Evolutionary conservation across 1,284 basidiomycete genomes (phyloP).

Genomic region (Lentinula novae-zelandiae): DNA sequence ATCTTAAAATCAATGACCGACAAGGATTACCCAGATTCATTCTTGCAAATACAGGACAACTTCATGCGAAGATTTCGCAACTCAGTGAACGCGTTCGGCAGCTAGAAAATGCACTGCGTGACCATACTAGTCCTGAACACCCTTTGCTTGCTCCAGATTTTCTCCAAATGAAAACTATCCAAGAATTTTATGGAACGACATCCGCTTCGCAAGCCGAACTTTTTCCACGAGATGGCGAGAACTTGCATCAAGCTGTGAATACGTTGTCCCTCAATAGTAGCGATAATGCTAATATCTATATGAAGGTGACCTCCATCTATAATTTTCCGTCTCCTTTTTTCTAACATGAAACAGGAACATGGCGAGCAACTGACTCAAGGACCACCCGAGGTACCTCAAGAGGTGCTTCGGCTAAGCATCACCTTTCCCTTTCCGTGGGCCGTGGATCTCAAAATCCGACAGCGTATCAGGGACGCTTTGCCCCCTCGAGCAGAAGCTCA

Average conservation of each 20-base stretch:
- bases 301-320: background rate
- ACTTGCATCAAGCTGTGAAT: conserved; percentile 16
- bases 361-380: conserved; percentile 7
- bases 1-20: background rate
- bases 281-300: background rate
- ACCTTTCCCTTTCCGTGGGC: conserved; percentile 64
- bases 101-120: conserved; percentile 53
- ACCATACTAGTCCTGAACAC: conserved; percentile 38
- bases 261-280: conserved; percentile 4
- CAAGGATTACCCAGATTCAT: conserved; percentile 40
- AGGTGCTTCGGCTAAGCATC: conserved; percentile 55
- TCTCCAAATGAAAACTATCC: conserved; percentile 47
- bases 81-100: conserved; percentile 57
- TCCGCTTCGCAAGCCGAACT: conserved; percentile 15
- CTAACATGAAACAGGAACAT: background rate
- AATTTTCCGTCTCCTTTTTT: background rate
- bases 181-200: conserved; percentile 36
- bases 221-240: conserved; percentile 20
- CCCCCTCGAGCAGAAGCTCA: conserved; percentile 53
- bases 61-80: conserved; percentile 57
- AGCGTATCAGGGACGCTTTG: conserved; percentile 55
- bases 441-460: conserved; percentile 51
- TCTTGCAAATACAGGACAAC: conserved; percentile 58
- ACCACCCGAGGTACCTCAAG: conserved; percentile 41
- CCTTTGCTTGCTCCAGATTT: conserved; percentile 47